Evolutionary conservation across 768 basidiomycete species (phyloP).

Genomic region (Favolaschia claudopus): DNA sequence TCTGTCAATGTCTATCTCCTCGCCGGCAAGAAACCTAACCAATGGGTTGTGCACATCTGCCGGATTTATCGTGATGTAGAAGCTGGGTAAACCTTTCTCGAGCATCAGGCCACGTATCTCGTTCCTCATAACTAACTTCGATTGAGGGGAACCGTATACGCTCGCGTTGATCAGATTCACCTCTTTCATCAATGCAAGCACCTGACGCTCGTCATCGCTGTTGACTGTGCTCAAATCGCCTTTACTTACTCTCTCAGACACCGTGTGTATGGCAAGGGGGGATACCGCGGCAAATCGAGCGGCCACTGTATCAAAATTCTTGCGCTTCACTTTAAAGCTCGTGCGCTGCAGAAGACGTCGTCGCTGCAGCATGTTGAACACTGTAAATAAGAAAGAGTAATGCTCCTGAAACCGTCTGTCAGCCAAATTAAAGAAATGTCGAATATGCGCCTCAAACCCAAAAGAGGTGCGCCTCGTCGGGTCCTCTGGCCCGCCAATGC

Average conservation of each 20-base stretch:
- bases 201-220: background rate
- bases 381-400: conserved; percentile 5
- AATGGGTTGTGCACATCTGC: background rate
- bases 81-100: conserved; percentile 6
- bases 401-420: conserved; percentile 2
- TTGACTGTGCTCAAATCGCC: background rate
- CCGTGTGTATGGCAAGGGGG: background rate
- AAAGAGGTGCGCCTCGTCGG: background rate
- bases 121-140: background rate
- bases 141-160: background rate
- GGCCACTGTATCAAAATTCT: background rate
- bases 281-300: background rate
- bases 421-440: background rate
- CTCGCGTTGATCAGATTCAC: background rate
- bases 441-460: background rate
- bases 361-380: conserved; percentile 6
- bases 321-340: background rate
- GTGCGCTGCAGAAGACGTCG: background rate
- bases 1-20: background rate
- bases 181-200: background rate
- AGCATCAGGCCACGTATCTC: conserved; percentile 1
- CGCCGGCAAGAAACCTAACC: background rate
- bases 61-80: conserved; percentile 5
- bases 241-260: background rate
- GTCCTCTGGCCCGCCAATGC: background rate